phyloP scores from a whole-genome alignment of 495 filamentous ascomycete species.

The Aspergillus haitiensis region DNA sequence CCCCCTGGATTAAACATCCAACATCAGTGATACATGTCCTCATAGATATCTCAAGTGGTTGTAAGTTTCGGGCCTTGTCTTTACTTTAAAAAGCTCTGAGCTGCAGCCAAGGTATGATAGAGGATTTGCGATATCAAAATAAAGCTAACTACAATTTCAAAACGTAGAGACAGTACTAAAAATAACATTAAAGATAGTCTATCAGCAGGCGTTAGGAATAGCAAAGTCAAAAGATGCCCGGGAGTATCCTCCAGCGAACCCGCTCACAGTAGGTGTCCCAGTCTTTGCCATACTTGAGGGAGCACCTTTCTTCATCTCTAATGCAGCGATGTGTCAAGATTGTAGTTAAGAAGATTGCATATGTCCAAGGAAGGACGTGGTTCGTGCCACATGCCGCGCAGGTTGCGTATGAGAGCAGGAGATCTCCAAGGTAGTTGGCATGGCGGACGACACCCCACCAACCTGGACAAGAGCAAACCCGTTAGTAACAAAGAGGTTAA shows the following conservation, averaged over 20 bases:
- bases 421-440: constrained; percentile 50
- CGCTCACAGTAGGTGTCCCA: constrained; percentile 47
- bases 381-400: constrained; percentile 44
- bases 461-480: constrained; percentile 8
- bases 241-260: constrained; percentile 47
- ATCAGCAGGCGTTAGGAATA: no score
- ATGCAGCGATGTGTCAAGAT: constrained; percentile 22
- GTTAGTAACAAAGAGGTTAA: constrained; percentile 3
- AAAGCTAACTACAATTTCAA: no score
- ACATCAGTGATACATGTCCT: no score
- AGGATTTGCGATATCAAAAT: no score
- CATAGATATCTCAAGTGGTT: no score
- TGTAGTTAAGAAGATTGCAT: constrained; percentile 45
- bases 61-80: no score
- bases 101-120: no score
- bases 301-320: constrained; percentile 42
- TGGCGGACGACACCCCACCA: constrained; percentile 53
- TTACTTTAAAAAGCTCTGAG: no score
- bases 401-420: constrained; percentile 43
- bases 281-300: constrained; percentile 45
- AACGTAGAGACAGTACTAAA: no score
- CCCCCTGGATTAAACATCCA: no score
- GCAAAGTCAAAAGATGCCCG: constrained; percentile 37
- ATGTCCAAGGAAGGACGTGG: constrained; percentile 46
- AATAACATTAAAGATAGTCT: no score